Conservation (phyloP, 495 filamentous ascomycete species). For the Podospora didyma region DNA sequence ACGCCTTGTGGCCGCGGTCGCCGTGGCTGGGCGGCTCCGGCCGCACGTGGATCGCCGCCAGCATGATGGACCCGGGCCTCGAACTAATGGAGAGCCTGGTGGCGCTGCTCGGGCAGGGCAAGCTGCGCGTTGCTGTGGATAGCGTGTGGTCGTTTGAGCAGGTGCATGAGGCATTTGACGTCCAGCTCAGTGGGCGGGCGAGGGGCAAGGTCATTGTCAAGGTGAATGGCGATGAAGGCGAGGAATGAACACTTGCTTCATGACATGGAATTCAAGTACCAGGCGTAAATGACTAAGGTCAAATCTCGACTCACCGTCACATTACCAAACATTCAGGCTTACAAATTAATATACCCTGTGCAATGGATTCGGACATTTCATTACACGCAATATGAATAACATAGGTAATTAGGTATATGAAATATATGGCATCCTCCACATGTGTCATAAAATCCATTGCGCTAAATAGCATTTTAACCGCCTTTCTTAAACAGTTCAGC, state of each 20-base stretch:
- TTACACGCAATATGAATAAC: too few species aligned
- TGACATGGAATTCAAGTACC: neutral
- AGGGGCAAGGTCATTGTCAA: constrained; percentile 30
- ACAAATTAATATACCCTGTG: too few species aligned
- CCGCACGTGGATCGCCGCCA: constrained; percentile 22
- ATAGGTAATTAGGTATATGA: too few species aligned
- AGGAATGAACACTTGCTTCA: neutral
- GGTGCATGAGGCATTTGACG: constrained; percentile 26
- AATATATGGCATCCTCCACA: too few species aligned
- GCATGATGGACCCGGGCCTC: constrained; percentile 23
- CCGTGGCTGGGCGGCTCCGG: constrained; percentile 27
- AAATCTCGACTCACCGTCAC: too few species aligned
- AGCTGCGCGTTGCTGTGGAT: constrained; percentile 26
- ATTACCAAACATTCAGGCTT: too few species aligned
- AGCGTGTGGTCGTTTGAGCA: constrained; percentile 27
- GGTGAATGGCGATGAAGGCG: constrained; percentile 1
- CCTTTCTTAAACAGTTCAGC: too few species aligned
- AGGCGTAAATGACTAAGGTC: too few species aligned
- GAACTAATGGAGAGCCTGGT: constrained; percentile 27
- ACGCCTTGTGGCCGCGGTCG: constrained; percentile 27
- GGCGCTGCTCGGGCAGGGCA: constrained; percentile 24
- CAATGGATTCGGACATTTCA: too few species aligned
- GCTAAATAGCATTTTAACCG: too few species aligned
- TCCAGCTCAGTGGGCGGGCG: constrained; percentile 22
- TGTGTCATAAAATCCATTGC: too few species aligned